phyloP scores from a whole-genome alignment of 495 filamentous ascomycete species.

The Eremomyces bilateralis region DNA sequence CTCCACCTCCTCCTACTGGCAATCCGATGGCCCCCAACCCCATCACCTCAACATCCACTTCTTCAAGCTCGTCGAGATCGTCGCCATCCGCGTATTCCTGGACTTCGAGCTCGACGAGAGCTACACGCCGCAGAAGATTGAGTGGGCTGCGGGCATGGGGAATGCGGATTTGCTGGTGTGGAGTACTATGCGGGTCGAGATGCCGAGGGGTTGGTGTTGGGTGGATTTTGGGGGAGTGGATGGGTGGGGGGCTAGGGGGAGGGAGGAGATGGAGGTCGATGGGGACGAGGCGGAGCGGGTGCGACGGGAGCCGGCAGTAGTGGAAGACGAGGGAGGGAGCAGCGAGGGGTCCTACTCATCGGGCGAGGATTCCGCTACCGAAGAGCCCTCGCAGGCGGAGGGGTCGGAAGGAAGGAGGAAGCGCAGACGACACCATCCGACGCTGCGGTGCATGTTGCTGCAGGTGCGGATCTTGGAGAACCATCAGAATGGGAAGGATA shows the following conservation, averaged over 20 bases:
- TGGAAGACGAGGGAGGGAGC: conserved; percentile 21
- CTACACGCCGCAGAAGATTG: conserved; percentile 89
- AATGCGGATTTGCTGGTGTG: conserved; percentile 74
- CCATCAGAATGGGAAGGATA: conserved; percentile 98
- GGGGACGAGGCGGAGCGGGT: conserved; percentile 8
- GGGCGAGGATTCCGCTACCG: conserved; percentile 13
- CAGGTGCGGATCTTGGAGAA: conserved; percentile 82
- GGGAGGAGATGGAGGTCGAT: conserved; percentile 7
- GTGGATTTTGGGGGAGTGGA: conserved; percentile 53
- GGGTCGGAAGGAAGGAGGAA: conserved; percentile 26
- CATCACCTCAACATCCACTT: conserved; percentile 91
- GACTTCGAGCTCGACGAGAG: conserved; percentile 84
- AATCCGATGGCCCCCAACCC: conserved; percentile 91
- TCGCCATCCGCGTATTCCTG: conserved; percentile 63
- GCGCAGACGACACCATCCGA: conserved; percentile 9
- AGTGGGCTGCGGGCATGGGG: conserved; percentile 66
- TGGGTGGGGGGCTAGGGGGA: conserved; percentile 26
- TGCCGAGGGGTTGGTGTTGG: conserved; percentile 76
- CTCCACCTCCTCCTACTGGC: conserved; percentile 71
- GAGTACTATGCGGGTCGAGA: conserved; percentile 51
- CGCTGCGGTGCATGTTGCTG: conserved; percentile 64
- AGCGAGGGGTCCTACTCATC: conserved; percentile 14
- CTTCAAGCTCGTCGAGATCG: conserved; percentile 73
- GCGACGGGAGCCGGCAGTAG: conserved; percentile 5
- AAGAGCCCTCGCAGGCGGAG: conserved; percentile 7